Base-by-base conservation (phyloP, 371 early-diverging fungal species). In the Parasitella parasitica region DNA sequence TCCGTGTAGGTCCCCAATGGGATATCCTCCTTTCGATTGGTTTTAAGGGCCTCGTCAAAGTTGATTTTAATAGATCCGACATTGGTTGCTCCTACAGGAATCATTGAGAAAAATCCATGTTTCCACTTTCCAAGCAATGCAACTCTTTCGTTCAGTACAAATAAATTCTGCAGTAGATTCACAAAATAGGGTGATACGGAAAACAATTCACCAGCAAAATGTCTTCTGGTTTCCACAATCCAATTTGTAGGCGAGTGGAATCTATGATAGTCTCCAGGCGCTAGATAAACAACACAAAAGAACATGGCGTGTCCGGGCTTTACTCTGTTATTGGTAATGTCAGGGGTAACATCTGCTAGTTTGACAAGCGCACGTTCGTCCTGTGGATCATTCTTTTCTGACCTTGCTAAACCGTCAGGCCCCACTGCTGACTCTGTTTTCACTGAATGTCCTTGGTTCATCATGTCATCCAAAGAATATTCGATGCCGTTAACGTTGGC, bases 221-320 rank as follows among this genome's bases (percentile, higher is more conserved):
- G 98, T 36, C 95, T 78, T 39, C 95, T 73, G 2, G 83, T 81
- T 59, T 92, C 83, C 15, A 95, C 94, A 7, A 88, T 88, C 97
- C 97, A 97, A 71, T 94, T 91, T 3, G 92, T 86, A 30, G 99
- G 99, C 18, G 98, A 94, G 61, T 98, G 99, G 89, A 96, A 98
- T 15, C 97, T 88, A 76, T 98, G 99, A 76, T 98, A 98, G 69
- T 98, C 97, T 1, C 98, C 99, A 2, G 99, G 99, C 0, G 97
- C 96, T 49, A 98, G 77, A 69, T 98, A 98, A 15, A 98, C 88
- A 8, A 97, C 97, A 65, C 88, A 87, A 66, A 89, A 96, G 68
- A 84, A 95, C 48, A 97, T 80, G 11, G 77, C 74, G 64, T 94
- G 86, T 52, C 91, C 91, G 36, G 85, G 82, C 22, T 84, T 82